Percentiles rank a stretch among this genome's conserved stretches.
phyloP scores from a whole-genome alignment of 306 rosid genomes.

The Medicago ruthenica region DNA sequence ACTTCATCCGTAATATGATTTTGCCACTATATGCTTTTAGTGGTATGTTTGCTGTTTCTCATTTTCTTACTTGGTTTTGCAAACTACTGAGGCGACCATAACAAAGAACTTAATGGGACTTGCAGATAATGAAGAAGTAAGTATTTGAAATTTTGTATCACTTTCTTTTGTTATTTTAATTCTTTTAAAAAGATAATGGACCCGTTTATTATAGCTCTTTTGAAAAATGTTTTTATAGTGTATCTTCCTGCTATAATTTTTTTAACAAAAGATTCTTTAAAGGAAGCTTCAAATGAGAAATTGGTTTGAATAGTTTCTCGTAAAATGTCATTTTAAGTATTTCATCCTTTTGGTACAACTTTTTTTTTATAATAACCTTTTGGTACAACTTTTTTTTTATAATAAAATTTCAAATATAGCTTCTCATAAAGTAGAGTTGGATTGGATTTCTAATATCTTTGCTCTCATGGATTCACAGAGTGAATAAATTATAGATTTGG shows the following conservation, averaged over 20 bases:
- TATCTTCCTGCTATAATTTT: too few species aligned
- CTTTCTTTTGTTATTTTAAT: constrained; percentile 21
- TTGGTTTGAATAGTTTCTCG: too few species aligned
- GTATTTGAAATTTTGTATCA: constrained; percentile 29
- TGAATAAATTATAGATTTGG: constrained; percentile 27
- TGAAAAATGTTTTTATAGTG: too few species aligned
- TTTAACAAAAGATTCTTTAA: too few species aligned
- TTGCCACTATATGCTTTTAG: constrained; percentile 33
- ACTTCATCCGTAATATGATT: constrained; percentile 24
- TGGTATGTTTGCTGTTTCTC: constrained; percentile 35
- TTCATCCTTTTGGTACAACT: too few species aligned
- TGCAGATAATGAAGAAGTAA: constrained; percentile 57
- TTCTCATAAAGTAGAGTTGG: not conserved
- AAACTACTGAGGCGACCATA: constrained; percentile 43
- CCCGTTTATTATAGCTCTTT: too few species aligned
- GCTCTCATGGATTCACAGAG: constrained; percentile 14
- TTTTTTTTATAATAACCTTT: too few species aligned
- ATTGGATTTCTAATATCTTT: constrained; percentile 32
- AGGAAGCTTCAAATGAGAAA: too few species aligned
- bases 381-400: too few species aligned
- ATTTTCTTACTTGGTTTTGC: constrained; percentile 37
- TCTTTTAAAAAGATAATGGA: not conserved
- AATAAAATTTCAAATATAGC: too few species aligned
- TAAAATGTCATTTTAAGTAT: too few species aligned
- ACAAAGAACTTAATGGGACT: constrained; percentile 39